A percentile compares a stretch with the other conserved stretches of the same genome.
Evolutionary conservation across 2,329 filamentous ascomycete genomes (phyloP).

Genomic region (Hymenoscyphus occultus): DNA sequence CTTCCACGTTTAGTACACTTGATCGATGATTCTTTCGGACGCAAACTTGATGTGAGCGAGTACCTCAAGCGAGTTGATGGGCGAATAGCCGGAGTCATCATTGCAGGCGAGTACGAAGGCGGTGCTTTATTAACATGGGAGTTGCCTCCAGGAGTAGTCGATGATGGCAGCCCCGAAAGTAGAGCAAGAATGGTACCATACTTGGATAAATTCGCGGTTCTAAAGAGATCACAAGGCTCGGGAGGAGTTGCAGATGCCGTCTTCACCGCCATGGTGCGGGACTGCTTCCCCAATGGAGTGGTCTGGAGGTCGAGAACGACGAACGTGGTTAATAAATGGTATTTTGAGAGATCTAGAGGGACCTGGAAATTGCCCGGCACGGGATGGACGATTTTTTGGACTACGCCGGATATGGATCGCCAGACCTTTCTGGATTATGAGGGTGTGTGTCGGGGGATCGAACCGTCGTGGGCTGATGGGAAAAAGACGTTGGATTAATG

Average conservation of each 20-base stretch:
- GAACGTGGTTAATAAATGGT: slow-evolving; percentile 97
- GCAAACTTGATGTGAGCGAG: slow-evolving; percentile 77
- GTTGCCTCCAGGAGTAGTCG: slow-evolving; percentile 58
- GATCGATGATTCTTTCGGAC: slow-evolving; percentile 90
- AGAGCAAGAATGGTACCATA: slow-evolving; percentile 76
- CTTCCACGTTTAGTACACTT: slow-evolving; percentile 77
- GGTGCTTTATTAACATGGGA: slow-evolving; percentile 96
- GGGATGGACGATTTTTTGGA: slow-evolving; percentile 99
- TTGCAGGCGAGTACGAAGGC: slow-evolving; percentile 95
- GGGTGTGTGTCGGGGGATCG: slow-evolving; percentile 64
- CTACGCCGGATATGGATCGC: slow-evolving; percentile 61
- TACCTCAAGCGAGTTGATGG: slow-evolving; percentile 80
- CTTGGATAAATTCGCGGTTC: slow-evolving; percentile 94
- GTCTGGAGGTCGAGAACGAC: slow-evolving; percentile 61
- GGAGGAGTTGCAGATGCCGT: slow-evolving; percentile 93
- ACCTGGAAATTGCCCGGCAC: slow-evolving; percentile 77
- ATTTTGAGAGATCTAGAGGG: slow-evolving; percentile 86
- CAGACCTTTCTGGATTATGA: slow-evolving; percentile 66
- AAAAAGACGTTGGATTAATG: slow-evolving; percentile 55
- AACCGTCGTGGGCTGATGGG: slow-evolving; percentile 62
- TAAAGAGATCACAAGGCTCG: slow-evolving; percentile 82
- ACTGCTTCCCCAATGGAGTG: slow-evolving; percentile 83
- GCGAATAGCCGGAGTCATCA: slow-evolving; percentile 84
- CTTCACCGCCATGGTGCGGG: slow-evolving; percentile 90
- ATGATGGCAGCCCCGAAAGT: slow-evolving; percentile 51